Evolutionary conservation across 139 green algal genomes (phyloP).

Genomic region (Desmodesmus armatus): DNA sequence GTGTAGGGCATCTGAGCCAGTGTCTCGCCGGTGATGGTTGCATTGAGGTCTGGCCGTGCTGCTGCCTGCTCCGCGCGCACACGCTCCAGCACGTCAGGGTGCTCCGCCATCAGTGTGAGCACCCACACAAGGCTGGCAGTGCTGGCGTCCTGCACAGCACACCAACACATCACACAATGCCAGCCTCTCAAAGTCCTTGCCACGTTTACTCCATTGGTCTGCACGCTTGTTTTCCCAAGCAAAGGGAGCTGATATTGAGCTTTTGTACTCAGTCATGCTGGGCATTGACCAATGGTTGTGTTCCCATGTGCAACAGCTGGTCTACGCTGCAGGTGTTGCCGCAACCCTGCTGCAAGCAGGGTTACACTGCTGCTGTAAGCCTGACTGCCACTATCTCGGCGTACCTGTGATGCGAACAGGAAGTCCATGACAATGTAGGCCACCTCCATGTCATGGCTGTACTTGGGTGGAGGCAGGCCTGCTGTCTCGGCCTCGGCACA

Average conservation of each 20-base stretch:
- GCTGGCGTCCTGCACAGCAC: constrained; percentile 80
- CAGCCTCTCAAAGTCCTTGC: no score
- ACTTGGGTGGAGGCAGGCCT: constrained; percentile 63
- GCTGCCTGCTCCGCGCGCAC: constrained; percentile 49
- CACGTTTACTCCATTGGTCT: no score
- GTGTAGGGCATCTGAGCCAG: constrained; percentile 86
- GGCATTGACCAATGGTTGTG: no score
- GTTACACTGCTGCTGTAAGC: no score
- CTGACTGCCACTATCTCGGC: neutral
- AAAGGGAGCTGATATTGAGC: no score
- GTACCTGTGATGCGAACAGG: constrained; percentile 80
- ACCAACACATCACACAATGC: no score
- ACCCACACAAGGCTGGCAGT: constrained; percentile 86
- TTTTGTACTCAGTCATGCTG: no score
- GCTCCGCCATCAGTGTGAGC: constrained; percentile 85
- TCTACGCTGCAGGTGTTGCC: no score
- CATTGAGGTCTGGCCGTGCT: constrained; percentile 55
- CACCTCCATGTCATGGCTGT: constrained; percentile 73
- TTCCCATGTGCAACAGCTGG: no score
- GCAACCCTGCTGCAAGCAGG: no score
- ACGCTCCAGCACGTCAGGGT: constrained; percentile 80
- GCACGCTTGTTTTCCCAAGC: no score
- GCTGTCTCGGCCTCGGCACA: constrained; percentile 70
- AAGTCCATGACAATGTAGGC: constrained; percentile 89
- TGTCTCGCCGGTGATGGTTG: constrained; percentile 72